Evolutionary conservation across 768 basidiomycete genomes (phyloP).

Genomic region (Mycena vitilis): DNA sequence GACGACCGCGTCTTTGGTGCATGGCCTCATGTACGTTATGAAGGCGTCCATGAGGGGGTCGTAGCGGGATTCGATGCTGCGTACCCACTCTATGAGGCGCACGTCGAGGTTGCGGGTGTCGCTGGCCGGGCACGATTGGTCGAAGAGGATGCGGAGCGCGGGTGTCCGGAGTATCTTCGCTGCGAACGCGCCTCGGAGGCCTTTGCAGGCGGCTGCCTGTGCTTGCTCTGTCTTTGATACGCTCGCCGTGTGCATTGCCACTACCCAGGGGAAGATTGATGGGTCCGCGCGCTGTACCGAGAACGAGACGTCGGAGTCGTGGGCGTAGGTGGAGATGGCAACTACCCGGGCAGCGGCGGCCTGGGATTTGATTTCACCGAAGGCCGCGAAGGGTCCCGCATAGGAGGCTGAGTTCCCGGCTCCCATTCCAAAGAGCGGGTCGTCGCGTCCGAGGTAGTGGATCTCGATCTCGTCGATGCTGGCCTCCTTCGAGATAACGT

Average conservation of each 20-base stretch:
- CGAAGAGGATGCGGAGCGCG: neutral
- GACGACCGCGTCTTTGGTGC: neutral
- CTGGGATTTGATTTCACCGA: neutral
- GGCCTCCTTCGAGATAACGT: neutral
- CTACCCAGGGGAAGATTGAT: neutral
- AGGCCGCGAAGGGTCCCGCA: neutral
- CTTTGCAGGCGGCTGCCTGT: neutral
- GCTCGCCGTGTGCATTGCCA: neutral
- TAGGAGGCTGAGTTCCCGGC: neutral
- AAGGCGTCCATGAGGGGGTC: neutral
- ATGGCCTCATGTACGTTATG: neutral
- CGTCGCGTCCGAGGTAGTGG: neutral
- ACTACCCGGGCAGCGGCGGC: neutral
- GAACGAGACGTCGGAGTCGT: neutral
- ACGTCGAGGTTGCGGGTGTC: neutral
- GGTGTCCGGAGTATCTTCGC: neutral
- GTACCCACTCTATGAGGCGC: neutral
- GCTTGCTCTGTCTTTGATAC: neutral
- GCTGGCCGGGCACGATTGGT: neutral
- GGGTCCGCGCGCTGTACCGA: neutral
- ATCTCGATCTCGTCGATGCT: neutral
- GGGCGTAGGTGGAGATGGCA: too few relatives aligned
- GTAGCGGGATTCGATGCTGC: neutral
- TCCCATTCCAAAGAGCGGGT: neutral
- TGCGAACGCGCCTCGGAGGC: neutral